Conservation (phyloP, 495 filamentous ascomycete species). For the Ascobolus immersus region DNA sequence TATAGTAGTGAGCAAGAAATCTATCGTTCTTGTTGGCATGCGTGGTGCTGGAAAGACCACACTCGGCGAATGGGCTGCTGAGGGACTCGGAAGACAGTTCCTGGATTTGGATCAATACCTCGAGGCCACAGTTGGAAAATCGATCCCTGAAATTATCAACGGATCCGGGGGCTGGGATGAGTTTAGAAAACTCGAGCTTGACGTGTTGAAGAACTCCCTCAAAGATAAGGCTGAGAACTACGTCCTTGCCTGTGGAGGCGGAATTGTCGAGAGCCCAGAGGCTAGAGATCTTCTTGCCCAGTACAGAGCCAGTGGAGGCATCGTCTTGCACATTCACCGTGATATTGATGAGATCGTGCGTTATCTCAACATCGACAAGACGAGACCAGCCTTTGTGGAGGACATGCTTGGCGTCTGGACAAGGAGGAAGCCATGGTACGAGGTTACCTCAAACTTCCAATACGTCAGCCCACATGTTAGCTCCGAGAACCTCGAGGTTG, state of each 20-base stretch:
- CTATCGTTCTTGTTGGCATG: slow-evolving; percentile 92
- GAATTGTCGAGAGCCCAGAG: slow-evolving; percentile 67
- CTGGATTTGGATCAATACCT: slow-evolving; percentile 73
- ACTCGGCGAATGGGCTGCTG: slow-evolving; percentile 56
- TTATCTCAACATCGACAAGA: slow-evolving; percentile 72
- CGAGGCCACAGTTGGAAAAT: slow-evolving; percentile 40
- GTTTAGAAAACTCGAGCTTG: slow-evolving; percentile 61
- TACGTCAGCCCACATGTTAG: slow-evolving; percentile 44
- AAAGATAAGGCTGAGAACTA: slow-evolving; percentile 47
- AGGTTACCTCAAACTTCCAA: slow-evolving; percentile 83
- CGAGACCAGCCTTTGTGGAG: slow-evolving; percentile 75
- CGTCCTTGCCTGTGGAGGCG: slow-evolving; percentile 83
- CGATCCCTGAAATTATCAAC: slow-evolving; percentile 66
- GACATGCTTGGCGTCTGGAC: slow-evolving; percentile 84
- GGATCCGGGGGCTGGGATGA: slow-evolving; percentile 55
- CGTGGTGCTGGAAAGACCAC: slow-evolving; percentile 93
- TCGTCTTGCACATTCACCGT: slow-evolving; percentile 66
- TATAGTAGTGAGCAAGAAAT: slow-evolving; percentile 24
- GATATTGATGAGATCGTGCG: slow-evolving; percentile 74
- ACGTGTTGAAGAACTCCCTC: slow-evolving; percentile 43
- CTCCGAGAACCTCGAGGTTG: slow-evolving; percentile 26
- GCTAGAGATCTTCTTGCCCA: slow-evolving; percentile 49
- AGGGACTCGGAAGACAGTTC: slow-evolving; percentile 46
- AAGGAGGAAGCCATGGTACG: slow-evolving; percentile 73
- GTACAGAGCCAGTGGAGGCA: slow-evolving; percentile 59